phyloP scores from a whole-genome alignment of 306 rosid species.

The Datisca glomerata region DNA sequence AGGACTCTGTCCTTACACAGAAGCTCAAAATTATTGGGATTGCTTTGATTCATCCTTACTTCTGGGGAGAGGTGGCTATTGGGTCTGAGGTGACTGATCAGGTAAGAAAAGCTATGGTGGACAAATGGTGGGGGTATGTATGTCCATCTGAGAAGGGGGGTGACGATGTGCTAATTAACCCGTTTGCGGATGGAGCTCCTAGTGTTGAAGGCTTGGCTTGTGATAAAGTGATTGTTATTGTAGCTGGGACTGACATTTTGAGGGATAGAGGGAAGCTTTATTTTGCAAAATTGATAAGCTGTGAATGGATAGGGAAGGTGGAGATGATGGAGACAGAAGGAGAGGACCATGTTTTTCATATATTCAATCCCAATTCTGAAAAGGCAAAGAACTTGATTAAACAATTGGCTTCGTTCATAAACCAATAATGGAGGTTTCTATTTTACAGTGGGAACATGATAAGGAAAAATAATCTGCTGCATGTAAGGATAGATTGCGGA shows the following conservation, averaged over 20 bases:
- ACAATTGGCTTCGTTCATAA: slow-evolving; percentile 4
- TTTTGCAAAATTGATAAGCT: slow-evolving; percentile 30
- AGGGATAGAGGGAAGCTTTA: slow-evolving; percentile 71
- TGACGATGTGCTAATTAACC: slow-evolving; percentile 65
- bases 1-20: slow-evolving; percentile 3
- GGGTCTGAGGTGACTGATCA: slow-evolving; percentile 43
- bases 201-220: slow-evolving; percentile 33
- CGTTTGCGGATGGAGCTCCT: slow-evolving; percentile 59
- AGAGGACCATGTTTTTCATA: slow-evolving; percentile 8
- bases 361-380: background rate
- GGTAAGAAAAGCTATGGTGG: slow-evolving; percentile 47
- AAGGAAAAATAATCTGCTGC: background rate
- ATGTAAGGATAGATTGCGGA: background rate
- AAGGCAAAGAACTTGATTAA: slow-evolving; percentile 1
- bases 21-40: slow-evolving; percentile 35
- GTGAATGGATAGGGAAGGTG: slow-evolving; percentile 52
- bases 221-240: slow-evolving; percentile 30
- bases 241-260: slow-evolving; percentile 60
- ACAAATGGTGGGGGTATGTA: slow-evolving; percentile 68
- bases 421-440: background rate
- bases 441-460: background rate
- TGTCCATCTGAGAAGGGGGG: slow-evolving; percentile 58
- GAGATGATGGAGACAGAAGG: slow-evolving; percentile 15
- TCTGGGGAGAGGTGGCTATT: slow-evolving; percentile 64
- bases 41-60: slow-evolving; percentile 56